These are phyloP conservation scores for Aspergillus funiculosus DNA, from an alignment of 495 filamentous ascomycete species.

Conservation along the genomic window DNA sequence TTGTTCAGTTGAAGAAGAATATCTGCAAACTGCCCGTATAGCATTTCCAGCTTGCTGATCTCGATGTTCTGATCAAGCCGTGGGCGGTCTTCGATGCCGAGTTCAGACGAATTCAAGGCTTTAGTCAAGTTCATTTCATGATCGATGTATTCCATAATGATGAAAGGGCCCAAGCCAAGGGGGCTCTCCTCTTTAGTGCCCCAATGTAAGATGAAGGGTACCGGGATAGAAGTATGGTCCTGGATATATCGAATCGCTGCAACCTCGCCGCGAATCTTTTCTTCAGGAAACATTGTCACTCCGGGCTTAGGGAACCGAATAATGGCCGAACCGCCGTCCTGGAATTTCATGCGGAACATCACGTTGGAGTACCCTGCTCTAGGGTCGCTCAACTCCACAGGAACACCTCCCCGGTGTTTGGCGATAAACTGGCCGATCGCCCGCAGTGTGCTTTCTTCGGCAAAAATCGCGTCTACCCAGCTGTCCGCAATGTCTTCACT, in stretches of 20 bases:
- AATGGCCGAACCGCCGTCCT: neutral
- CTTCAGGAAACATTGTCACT: constrained; percentile 21
- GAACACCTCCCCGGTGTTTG: neutral
- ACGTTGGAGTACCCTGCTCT: neutral
- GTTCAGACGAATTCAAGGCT: neutral
- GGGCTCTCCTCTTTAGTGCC: constrained; percentile 17
- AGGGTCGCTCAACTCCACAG: neutral
- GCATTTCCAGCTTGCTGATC: too few relatives aligned
- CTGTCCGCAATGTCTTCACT: neutral
- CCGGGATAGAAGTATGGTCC: constrained; percentile 34
- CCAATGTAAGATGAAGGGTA: constrained; percentile 32
- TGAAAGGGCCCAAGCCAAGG: constrained; percentile 4
- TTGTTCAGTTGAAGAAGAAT: too few relatives aligned
- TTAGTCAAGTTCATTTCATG: neutral
- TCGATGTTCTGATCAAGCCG: too few relatives aligned
- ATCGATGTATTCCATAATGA: constrained; percentile 7
- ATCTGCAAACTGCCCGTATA: too few relatives aligned
- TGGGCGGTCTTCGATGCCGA: neutral
- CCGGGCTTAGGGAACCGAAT: constrained; percentile 12
- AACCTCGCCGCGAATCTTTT: constrained; percentile 33
- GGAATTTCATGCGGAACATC: neutral
- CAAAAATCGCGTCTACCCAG: neutral
- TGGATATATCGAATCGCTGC: constrained; percentile 32
- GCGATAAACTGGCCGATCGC: neutral
- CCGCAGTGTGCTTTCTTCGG: neutral